Conservation (phyloP, 495 filamentous ascomycete species). For the Penicillium diatomitis region DNA sequence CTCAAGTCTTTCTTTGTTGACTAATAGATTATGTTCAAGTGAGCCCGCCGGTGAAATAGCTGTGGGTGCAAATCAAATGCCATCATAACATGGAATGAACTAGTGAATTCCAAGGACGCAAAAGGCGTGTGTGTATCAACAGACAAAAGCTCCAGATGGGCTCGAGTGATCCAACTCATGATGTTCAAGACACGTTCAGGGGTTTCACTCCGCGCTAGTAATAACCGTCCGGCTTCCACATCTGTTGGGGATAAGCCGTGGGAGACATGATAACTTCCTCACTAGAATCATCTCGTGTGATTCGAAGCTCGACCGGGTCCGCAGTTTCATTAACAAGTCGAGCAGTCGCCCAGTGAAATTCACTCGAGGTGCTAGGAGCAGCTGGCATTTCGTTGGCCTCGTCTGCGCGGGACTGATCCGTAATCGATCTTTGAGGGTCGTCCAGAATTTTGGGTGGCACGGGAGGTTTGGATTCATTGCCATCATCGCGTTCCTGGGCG, state of each 20-base stretch:
- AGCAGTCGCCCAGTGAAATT: conserved; percentile 18
- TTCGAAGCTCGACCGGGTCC: conserved; percentile 29
- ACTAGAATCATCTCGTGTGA: conserved; percentile 40
- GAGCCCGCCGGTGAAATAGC: no score
- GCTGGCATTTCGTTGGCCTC: conserved; percentile 1
- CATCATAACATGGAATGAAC: no score
- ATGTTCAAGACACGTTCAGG: no score
- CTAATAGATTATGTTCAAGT: no score
- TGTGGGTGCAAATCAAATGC: no score
- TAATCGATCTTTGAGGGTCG: neutral
- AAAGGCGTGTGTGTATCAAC: no score
- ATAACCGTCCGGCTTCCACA: conserved; percentile 56
- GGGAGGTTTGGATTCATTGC: no score
- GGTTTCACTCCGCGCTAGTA: conserved; percentile 7
- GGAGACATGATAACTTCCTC: conserved; percentile 61
- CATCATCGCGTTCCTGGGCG: no score
- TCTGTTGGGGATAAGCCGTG: conserved; percentile 73
- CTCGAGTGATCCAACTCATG: no score
- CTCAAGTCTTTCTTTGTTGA: no score
- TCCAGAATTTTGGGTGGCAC: neutral
- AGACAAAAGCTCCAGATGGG: no score
- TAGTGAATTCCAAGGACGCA: no score
- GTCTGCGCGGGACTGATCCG: neutral
- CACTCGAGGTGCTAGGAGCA: conserved; percentile 5
- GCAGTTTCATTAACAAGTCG: conserved; percentile 14